phyloP scores from a whole-genome alignment of 192 early-diverging fungal genomes.

The Gaertneriomyces sp. region DNA sequence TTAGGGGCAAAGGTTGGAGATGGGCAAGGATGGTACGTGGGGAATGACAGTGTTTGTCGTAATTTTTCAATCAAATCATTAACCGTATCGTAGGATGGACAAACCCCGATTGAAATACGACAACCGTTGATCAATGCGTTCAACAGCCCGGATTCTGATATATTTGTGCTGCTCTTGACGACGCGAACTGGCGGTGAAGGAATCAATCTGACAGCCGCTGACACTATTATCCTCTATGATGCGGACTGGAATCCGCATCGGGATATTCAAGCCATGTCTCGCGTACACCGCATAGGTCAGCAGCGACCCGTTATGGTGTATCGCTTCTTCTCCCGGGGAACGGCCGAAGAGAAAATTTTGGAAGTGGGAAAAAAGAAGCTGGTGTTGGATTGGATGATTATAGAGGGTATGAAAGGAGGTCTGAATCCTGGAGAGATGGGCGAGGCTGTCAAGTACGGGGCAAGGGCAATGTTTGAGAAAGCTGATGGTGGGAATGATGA shows the following conservation, averaged over 20 bases:
- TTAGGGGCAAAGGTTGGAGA: constrained; percentile 47
- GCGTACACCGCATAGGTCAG: constrained; percentile 76
- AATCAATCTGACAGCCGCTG: constrained; percentile 69
- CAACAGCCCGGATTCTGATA: constrained; percentile 57
- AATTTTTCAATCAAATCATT: not conserved
- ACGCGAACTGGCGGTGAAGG: constrained; percentile 76
- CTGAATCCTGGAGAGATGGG: constrained; percentile 56
- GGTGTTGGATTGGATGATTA: constrained; percentile 70
- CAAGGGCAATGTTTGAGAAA: constrained; percentile 66
- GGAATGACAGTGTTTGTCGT: not conserved
- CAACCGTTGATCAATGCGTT: constrained; percentile 62
- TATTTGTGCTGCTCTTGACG: constrained; percentile 65
- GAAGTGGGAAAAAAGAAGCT: constrained; percentile 73
- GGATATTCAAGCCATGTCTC: constrained; percentile 69
- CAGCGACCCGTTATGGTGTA: constrained; percentile 60
- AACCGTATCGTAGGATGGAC: constrained; percentile 50
- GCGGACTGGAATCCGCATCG: constrained; percentile 71
- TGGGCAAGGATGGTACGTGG: constrained; percentile 45
- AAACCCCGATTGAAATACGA: constrained; percentile 45
- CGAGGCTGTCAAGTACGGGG: constrained; percentile 66
- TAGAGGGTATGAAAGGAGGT: constrained; percentile 66
- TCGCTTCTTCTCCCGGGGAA: constrained; percentile 60
- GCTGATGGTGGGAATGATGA: not conserved
- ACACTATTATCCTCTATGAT: constrained; percentile 73
- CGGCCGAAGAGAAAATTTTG: constrained; percentile 68